phyloP scores from a whole-genome alignment of 225 moss, liverwort and hornwort genomes.

The Pleurozium schreberi region DNA sequence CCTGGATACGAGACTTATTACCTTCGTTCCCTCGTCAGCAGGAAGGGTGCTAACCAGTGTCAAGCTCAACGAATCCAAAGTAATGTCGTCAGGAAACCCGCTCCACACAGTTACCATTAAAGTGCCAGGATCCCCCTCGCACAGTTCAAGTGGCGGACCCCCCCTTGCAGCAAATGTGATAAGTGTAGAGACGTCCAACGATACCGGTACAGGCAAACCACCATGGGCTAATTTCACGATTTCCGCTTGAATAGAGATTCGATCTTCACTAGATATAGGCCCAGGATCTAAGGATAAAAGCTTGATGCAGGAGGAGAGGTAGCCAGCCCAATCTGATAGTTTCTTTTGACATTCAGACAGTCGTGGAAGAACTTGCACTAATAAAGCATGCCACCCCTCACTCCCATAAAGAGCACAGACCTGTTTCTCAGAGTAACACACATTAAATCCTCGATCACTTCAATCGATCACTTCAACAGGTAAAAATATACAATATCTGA shows the following conservation, averaged over 20 bases:
- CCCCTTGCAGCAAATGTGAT: constrained; percentile 91
- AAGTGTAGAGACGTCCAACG: constrained; percentile 84
- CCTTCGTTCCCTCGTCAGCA: constrained; percentile 93
- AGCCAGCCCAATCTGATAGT: constrained; percentile 86
- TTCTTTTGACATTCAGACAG: constrained; percentile 88
- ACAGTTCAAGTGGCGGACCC: constrained; percentile 80
- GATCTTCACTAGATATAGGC: constrained; percentile 51
- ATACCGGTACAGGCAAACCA: constrained; percentile 75
- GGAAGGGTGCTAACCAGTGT: constrained; percentile 79
- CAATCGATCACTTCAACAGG: not conserved
- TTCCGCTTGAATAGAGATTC: constrained; percentile 64
- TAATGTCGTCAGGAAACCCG: constrained; percentile 70
- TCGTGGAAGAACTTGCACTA: constrained; percentile 91
- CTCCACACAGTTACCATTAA: constrained; percentile 93
- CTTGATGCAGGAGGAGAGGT: constrained; percentile 80
- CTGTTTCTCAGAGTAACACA: constrained; percentile 17
- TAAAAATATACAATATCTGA: not conserved
- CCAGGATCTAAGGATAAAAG: constrained; percentile 65
- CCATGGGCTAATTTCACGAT: constrained; percentile 79
- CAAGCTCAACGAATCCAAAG: constrained; percentile 87
- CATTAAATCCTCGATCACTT: not conserved
- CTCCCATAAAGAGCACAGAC: constrained; percentile 94
- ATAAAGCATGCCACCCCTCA: constrained; percentile 89
- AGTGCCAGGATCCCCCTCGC: constrained; percentile 90
- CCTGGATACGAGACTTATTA: constrained; percentile 3